Percentiles rank a stretch among this genome's conserved stretches.
Evolutionary conservation across 257 asterid genomes (phyloP).

Genomic region (Primulina eburnea): DNA sequence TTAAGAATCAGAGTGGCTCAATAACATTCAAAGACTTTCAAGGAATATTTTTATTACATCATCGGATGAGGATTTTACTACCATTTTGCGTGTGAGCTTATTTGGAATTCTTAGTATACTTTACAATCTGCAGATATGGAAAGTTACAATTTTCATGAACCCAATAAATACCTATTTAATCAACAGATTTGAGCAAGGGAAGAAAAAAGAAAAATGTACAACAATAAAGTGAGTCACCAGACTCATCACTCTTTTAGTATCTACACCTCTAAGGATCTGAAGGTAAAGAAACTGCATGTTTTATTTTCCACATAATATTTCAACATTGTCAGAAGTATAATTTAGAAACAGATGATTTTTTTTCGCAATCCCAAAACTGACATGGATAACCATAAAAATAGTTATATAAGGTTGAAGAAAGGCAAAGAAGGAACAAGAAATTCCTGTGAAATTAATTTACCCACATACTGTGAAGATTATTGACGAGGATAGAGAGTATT

Average conservation of each 20-base stretch:
- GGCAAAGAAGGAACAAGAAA: conserved; percentile 23
- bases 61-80: background rate
- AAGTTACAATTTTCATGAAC: background rate
- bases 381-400: conserved; percentile 10
- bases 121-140: background rate
- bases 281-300: conserved; percentile 1
- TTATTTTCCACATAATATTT: conserved; percentile 8
- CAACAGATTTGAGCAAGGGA: conserved; percentile 2
- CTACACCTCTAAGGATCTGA: conserved; percentile 10
- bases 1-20: background rate
- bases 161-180: background rate
- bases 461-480: conserved; percentile 88
- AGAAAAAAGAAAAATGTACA: background rate
- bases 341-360: conserved; percentile 11
- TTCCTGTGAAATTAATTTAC: conserved; percentile 23
- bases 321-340: background rate
- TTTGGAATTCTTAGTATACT: conserved; percentile 6
- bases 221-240: conserved; percentile 13
- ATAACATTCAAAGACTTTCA: conserved; percentile 1
- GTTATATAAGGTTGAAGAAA: conserved; percentile 11
- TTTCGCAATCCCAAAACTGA: conserved; percentile 15
- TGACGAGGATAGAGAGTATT: conserved; percentile 76
- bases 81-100: background rate
- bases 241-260: background rate
- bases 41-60: background rate